Base-by-base conservation (phyloP, 441 rosid genomes). In the Euphorbia schlechtendalii region DNA sequence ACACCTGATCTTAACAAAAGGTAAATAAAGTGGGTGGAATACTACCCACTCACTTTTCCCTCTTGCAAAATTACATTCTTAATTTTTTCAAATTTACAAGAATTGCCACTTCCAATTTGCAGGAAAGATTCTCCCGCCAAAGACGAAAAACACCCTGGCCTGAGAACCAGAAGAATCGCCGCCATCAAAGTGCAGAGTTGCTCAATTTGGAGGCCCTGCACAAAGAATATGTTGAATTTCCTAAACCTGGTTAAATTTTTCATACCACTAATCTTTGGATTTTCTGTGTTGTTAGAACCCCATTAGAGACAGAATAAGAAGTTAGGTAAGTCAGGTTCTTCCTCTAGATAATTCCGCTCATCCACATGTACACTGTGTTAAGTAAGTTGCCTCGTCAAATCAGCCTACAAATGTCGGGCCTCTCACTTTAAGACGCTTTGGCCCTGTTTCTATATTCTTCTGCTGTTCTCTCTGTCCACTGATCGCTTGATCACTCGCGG, bases 361-460 rank as follows among this genome's bases (percentile, higher is more conserved):
- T 67, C 69, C 80, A 30, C 65, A 71, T 68, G 77, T 73, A 53
- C 70, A 70, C 74, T 15, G 56, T 49, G 2, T 46, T 5, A n/a
- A n/a, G n/a, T n/a, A n/a, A n/a, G n/a, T n/a, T n/a, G n/a, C n/a
- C n/a, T n/a, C n/a, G n/a, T n/a, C n/a, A n/a, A 71, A 80, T 66
- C 82, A 67, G 43, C 80, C 82, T 69, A 77, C 21, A 66, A 63
- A 73, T 54, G 85, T 68, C 0, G 91, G 89, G 60, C 93, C 92
- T 83, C 80, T 87, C 41, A 88, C 82, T 78, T 87, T 95, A 64
- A 89, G 83, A 62, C 90, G 97, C 79, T 82, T 95, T 21, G 87
- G 93, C 64, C 87, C 88, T 8, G 73, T 75, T 72, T 82, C 96
- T 30, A 71, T 60, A 12, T 52, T 80, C 66, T 67, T 76, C 83